Conservation (phyloP, 768 basidiomycete genomes). For the Agaricus bisporus region DNA sequence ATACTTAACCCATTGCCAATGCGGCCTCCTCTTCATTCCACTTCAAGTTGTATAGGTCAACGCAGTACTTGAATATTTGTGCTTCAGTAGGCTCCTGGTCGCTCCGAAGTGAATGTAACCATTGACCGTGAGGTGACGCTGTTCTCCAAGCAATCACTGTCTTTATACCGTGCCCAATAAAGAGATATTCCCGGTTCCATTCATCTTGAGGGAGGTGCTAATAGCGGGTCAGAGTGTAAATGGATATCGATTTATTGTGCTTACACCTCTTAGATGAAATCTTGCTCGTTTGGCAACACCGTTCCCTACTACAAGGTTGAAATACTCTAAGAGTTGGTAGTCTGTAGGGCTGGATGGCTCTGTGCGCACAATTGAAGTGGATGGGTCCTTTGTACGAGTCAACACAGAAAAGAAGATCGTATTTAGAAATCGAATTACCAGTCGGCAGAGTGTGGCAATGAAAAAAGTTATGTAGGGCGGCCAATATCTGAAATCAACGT, state of each 20-base stretch:
- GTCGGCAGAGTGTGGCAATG: too few species aligned
- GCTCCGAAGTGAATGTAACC: neutral
- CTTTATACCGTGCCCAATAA: neutral
- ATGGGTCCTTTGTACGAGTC: neutral
- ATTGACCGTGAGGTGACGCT: neutral
- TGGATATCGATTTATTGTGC: neutral
- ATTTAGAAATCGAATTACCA: too few species aligned
- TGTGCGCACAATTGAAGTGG: neutral
- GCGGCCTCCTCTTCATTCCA: neutral
- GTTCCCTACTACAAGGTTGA: neutral
- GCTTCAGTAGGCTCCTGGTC: neutral
- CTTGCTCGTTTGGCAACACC: neutral
- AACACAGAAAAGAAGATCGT: neutral
- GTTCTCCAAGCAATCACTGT: neutral
- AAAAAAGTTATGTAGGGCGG: too few species aligned
- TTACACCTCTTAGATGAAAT: neutral
- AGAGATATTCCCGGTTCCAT: neutral
- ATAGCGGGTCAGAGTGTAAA: neutral
- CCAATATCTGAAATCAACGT: neutral
- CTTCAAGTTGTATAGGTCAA: neutral
- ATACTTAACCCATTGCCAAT: too few species aligned
- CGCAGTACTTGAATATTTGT: neutral
- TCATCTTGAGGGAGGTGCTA: neutral
- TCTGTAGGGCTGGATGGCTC: neutral
- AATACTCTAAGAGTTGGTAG: neutral